Evolutionary conservation across 1,284 basidiomycete species (phyloP), one percentile per base, ranked within the genome.

Genomic region (Rhizoctonia solani): DNA sequence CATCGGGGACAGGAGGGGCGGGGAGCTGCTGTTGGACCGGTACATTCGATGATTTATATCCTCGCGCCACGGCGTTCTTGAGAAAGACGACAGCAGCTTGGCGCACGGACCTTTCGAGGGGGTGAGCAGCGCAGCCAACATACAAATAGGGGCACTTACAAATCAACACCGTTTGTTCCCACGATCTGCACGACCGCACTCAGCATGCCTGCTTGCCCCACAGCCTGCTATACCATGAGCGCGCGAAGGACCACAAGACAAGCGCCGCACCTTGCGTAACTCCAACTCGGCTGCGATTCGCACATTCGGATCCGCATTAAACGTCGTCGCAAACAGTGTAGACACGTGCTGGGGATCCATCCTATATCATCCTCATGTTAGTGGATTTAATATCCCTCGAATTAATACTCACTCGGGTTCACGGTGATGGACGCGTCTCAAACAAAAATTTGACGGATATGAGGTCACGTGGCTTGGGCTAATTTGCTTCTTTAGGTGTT

Each of bases 11-110:
- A 54, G 85, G 80, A 29, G 77, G 75, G 52, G 83, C 82, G 73
- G 90, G 88, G 0, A 85, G 80, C 52, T 81, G 75, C 16, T 39
- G 37, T 8, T 39, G 37, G 37, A 8, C 9, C 37, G 37, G 73
- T n/a, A n/a, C n/a, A 14, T 77, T 70, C 9, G 77, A 4, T 32
- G 69, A 63, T 85, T 85, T 70, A 85, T 90, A 92, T 16, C 82
- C 82, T 1, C 80, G 80, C 69, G 84, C 83, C 58, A 92, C 86
- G 74, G 91, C 87, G 76, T 94, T 94, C 79, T 94, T 94, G 72
- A 94, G 81, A 82, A 88, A 94, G 23, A 94, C 89, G 13, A 87
- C 82, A 69, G 88, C 87, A 0, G 92, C 87, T 74, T 92, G 90
- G 54, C 89, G 88, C 56, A 86, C 89, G 25, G 88, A 81, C n/a